Evolutionary conservation across 306 rosid species (phyloP).

Genomic region (Astragalus membranaceus): DNA sequence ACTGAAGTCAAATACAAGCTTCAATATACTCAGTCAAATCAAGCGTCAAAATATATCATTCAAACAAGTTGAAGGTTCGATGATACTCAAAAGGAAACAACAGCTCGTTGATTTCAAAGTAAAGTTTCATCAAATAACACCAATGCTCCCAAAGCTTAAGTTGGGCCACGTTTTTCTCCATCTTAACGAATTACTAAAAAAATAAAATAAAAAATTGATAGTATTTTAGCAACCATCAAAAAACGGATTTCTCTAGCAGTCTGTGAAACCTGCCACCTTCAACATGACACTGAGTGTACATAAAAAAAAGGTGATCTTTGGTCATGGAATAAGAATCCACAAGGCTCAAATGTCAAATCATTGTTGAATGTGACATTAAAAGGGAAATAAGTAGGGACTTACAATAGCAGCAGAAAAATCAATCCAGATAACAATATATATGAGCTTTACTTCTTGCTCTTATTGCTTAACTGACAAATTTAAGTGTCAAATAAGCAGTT

Average conservation of each 20-base stretch:
- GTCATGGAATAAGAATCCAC: background rate
- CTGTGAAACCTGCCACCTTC: too few species aligned
- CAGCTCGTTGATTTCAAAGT: background rate
- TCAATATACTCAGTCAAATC: background rate
- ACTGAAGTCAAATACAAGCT: background rate
- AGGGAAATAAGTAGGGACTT: background rate
- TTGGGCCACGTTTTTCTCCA: background rate
- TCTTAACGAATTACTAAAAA: slow-evolving; percentile 4
- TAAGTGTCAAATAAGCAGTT: background rate
- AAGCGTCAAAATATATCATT: background rate
- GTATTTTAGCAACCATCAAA: background rate
- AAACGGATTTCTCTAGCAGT: background rate
- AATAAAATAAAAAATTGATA: background rate
- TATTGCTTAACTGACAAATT: background rate
- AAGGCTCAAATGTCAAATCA: background rate
- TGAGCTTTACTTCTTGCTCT: background rate
- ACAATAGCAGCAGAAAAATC: background rate
- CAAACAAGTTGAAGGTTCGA: too few species aligned
- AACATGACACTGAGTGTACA: background rate
- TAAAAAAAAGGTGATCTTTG: background rate
- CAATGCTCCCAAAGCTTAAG: background rate
- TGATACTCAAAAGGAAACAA: too few species aligned
- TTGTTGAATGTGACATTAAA: background rate
- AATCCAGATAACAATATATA: background rate
- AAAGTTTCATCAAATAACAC: background rate